phyloP scores from a whole-genome alignment of 2,329 filamentous ascomycete genomes.

The Drechmeria coniospora region DNA sequence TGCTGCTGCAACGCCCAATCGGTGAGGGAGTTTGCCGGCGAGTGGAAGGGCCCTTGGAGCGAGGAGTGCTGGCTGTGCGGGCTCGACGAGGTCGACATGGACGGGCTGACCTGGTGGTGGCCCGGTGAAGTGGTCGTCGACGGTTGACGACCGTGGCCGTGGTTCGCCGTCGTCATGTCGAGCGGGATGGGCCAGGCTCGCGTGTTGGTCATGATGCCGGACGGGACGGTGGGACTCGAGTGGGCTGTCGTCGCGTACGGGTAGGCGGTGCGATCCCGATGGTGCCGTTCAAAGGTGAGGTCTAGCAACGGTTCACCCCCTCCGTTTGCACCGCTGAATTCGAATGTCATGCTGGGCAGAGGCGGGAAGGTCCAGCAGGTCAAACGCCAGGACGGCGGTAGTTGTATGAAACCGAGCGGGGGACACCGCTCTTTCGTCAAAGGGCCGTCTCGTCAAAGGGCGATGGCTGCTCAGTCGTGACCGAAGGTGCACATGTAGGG shows the following conservation, averaged over 20 bases:
- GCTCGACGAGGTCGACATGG: constrained; percentile 35
- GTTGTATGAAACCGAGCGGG: constrained; percentile 21
- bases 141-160: too few species aligned
- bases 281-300: constrained; percentile 42
- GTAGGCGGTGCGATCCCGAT: constrained; percentile 36
- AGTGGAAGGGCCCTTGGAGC: constrained; percentile 38
- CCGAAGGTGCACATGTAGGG: constrained; percentile 10
- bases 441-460: constrained; percentile 4
- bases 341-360: constrained; percentile 36
- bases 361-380: constrained; percentile 17
- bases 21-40: constrained; percentile 35
- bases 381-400: constrained; percentile 15
- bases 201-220: constrained; percentile 20
- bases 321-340: constrained; percentile 39
- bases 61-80: constrained; percentile 34
- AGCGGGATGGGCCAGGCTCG: constrained; percentile 35
- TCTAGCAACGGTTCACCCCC: constrained; percentile 44
- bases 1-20: constrained; percentile 47
- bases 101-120: constrained; percentile 31
- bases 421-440: constrained; percentile 30
- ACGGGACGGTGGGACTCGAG: constrained; percentile 16
- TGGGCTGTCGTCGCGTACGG: constrained; percentile 11
- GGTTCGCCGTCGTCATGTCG: constrained; percentile 30
- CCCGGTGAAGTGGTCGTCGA: constrained; percentile 34
- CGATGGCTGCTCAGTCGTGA: too few species aligned